Evolutionary conservation across 805 yeast species (phyloP), one percentile per base, ranked within the genome.

Genomic region (Vanderwaltozyma yarrowii): DNA sequence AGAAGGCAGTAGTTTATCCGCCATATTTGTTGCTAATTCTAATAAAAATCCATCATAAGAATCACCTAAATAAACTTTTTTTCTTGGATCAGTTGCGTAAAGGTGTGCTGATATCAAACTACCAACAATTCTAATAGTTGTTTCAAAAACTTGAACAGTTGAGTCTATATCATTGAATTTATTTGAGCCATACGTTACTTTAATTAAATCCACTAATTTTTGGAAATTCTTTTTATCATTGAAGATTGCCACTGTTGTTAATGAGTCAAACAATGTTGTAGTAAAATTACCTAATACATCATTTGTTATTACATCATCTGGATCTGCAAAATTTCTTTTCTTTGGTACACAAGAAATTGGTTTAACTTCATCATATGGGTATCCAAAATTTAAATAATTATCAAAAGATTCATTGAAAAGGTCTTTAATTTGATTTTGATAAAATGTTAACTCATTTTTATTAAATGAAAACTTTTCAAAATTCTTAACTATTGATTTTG

Each of bases 231-330:
- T 69, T 51, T 70, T 67, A 45, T 83, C 82, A 30, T 76, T 78
- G 64, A 87, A 62, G 0, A 88, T 69, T 5, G 88, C 78, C 42
- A 83, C 71, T 12, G 89, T 78, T 43, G 92, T 95, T 30, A 89
- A 56, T 12, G 82, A 70, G 56, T 88, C 97, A 20, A 88, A 63
- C 33, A 87, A 60, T 0, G 95, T 85, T 47, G 79, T 70, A 0
- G 94, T 75, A 39, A 76, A 78, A 50, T 86, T 86, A 0, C 96
- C 96, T 63, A 86, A 57, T 0, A 81, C 92, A 54, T 88, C 97
- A 53, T 85, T 86, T 32, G 80, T 64, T 17, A 72, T 73, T 2
- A 73, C 65, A 49, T 86, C 78, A 6, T 58, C 50, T 2, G 68
- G 51, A 47, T 80, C 67, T 0, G 58, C 60, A 41, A 62, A 67